Evolutionary conservation across 805 yeast species (phyloP).

Genomic region (Jamesozyma gamospora): DNA sequence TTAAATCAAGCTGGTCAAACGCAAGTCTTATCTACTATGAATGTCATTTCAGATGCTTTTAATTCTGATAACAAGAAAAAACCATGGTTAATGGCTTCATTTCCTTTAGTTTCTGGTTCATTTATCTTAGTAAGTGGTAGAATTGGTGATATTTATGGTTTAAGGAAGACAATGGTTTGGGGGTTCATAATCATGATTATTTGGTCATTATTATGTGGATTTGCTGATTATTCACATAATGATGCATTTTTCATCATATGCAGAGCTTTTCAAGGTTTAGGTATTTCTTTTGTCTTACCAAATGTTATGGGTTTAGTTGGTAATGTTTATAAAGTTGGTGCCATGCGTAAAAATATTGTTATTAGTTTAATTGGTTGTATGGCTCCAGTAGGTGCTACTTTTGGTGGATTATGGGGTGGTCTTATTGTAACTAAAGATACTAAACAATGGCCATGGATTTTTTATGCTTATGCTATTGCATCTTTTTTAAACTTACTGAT

Average conservation of each 20-base stretch:
- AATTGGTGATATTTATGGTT: constrained; percentile 63
- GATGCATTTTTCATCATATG: constrained; percentile 41
- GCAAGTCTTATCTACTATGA: constrained; percentile 32
- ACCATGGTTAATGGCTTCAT: constrained; percentile 63
- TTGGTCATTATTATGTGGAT: constrained; percentile 54
- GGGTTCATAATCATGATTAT: constrained; percentile 48
- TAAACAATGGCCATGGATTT: constrained; percentile 25
- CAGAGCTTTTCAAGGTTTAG: constrained; percentile 55
- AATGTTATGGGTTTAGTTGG: constrained; percentile 50
- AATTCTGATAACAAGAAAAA: constrained; percentile 28
- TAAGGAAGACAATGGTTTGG: constrained; percentile 39
- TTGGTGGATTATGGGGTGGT: constrained; percentile 45
- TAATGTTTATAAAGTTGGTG: constrained; percentile 34
- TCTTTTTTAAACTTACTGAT: constrained; percentile 12
- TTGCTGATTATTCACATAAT: constrained; percentile 42
- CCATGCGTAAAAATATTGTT: constrained; percentile 38
- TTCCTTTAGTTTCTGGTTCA: constrained; percentile 62
- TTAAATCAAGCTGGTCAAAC: constrained; percentile 34
- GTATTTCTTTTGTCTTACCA: constrained; percentile 48
- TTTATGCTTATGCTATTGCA: constrained; percentile 20
- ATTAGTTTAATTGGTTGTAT: constrained; percentile 46
- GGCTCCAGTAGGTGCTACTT: constrained; percentile 51
- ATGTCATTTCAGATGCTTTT: constrained; percentile 28
- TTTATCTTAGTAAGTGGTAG: constrained; percentile 60
- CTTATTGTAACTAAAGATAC: constrained; percentile 25